phyloP scores from a whole-genome alignment of 768 basidiomycete species.

The Suillus clintonianus region DNA sequence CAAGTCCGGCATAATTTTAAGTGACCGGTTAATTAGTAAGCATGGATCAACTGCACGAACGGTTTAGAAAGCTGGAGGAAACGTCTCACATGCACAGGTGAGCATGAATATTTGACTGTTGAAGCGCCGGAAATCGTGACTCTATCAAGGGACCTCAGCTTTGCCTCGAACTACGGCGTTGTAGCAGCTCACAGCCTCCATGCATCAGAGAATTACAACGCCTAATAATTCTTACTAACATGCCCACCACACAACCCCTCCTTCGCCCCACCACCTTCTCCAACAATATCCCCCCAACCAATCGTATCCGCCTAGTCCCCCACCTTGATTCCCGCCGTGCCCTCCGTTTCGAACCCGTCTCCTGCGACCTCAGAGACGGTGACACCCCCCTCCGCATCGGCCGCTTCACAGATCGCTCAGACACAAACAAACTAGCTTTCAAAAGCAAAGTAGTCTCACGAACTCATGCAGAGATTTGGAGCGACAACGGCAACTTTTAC shows the following conservation, averaged over 20 bases:
- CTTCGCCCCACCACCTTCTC: conserved; percentile 8
- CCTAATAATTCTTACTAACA: too few species aligned
- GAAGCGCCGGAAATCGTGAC: too few species aligned
- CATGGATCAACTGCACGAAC: too few species aligned
- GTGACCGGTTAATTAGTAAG: too few species aligned
- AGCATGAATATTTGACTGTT: too few species aligned
- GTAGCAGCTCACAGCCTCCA: too few species aligned
- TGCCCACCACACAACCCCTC: conserved; percentile 10
- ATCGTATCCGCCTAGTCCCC: conserved; percentile 92
- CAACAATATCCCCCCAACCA: conserved; percentile 35
- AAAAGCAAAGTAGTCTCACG: conserved; percentile 94
- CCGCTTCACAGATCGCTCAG: conserved; percentile 89
- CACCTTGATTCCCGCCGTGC: conserved; percentile 90
- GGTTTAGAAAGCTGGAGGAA: too few species aligned
- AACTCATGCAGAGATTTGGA: conserved; percentile 94
- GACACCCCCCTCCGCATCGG: conserved; percentile 83
- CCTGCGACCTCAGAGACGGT: conserved; percentile 75
- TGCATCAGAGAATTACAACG: too few species aligned
- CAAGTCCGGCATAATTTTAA: too few species aligned
- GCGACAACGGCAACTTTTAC: conserved; percentile 71
- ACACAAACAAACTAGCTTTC: conserved; percentile 88
- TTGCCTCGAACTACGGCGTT: too few species aligned
- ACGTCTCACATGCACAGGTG: too few species aligned
- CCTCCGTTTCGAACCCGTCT: conserved; percentile 90
- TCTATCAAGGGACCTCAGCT: too few species aligned